Base-by-base conservation (phyloP, 148 eudicot species). In the Persicaria tinctoria region DNA sequence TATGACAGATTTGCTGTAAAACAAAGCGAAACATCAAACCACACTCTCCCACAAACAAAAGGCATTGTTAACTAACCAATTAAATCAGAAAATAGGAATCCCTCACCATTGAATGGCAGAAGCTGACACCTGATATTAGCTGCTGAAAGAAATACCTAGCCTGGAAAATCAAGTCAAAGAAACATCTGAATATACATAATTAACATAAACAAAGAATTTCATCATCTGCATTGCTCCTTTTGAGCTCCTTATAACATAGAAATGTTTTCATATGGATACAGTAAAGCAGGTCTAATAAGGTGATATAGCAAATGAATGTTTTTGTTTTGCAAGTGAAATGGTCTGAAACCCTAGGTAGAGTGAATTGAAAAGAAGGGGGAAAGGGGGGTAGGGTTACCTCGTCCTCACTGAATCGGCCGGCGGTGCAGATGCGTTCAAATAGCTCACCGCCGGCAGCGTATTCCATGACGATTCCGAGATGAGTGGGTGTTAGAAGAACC, bases 91-190 rank as follows among this genome's bases (percentile, higher is more conserved):
- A 53, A 32, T 41, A 51, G 47, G 55, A 27, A 75, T 8, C 27
- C 7, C 66, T 70, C 84, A 91, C 97, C 97, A 91, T 89, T 46
- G 87, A 74, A 66, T 91, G 97, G 68, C 97, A 91, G 80, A 78
- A 91, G 79, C 82, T 81, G 45, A 91, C 97, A 16, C 97, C 97
- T 12, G 93, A 91, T 51, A 91, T 89, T 73, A 91, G 78, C 82
- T 89, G 97, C 76, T 91, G 97, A 78, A 89, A 91, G 87, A 91
- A 91, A 75, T 82, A 91, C 78, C 93, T 82, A 14, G 90, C 93
- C 90, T 87, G 87, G 56, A 76, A 66, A 47, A 23, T 18, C 48
- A 38, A 66, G 14, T 13, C 70, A 66, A 8, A 32, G 12, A 66
- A 41, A 41, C 70, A 66, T 66, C 70, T 66, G 18, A 66, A 41